Evolutionary conservation across 768 basidiomycete genomes (phyloP).

Genomic region (Tylopilus sp.): DNA sequence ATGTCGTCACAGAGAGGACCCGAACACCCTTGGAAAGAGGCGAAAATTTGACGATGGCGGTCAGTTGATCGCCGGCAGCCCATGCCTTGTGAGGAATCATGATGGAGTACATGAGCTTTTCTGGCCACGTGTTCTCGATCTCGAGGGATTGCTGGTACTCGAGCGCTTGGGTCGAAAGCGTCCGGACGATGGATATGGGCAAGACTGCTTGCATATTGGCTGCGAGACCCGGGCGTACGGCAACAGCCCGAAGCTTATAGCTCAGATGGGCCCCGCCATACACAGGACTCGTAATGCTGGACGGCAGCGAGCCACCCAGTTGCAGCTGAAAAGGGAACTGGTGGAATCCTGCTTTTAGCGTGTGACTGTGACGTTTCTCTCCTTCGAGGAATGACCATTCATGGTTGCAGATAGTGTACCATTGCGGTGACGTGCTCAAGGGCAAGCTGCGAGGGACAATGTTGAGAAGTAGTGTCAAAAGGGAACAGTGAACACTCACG

Average conservation of each 20-base stretch:
- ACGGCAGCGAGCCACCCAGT: conserved; percentile 82
- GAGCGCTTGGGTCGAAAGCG: conserved; percentile 76
- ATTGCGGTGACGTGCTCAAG: conserved; percentile 37
- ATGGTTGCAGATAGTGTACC: conserved; percentile 70
- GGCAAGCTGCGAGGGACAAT: conserved; percentile 11
- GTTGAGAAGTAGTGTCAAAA: conserved; percentile 2
- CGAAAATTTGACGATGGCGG: conserved; percentile 80
- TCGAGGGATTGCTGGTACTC: conserved; percentile 97
- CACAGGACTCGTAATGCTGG: conserved; percentile 56
- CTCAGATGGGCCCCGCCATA: conserved; percentile 61
- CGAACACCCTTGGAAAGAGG: conserved; percentile 82
- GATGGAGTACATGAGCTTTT: conserved; percentile 93
- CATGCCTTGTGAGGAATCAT: conserved; percentile 95
- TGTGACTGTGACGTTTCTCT: conserved; percentile 72
- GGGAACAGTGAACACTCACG: conserved; percentile 42
- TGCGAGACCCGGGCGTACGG: conserved; percentile 72
- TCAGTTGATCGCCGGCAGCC: conserved; percentile 84
- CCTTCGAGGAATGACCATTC: conserved; percentile 94
- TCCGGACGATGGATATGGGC: conserved; percentile 67
- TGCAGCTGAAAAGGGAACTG: conserved; percentile 89
- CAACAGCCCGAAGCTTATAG: conserved; percentile 90
- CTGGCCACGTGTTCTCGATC: conserved; percentile 96
- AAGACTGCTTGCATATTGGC: conserved; percentile 60
- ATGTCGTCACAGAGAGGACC: conserved; percentile 62
- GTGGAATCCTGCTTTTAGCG: conserved; percentile 94